These are phyloP conservation scores for Purpureocillium takamizusanense DNA, from an alignment of 2,329 filamentous ascomycete species.

Conservation along the genomic window DNA sequence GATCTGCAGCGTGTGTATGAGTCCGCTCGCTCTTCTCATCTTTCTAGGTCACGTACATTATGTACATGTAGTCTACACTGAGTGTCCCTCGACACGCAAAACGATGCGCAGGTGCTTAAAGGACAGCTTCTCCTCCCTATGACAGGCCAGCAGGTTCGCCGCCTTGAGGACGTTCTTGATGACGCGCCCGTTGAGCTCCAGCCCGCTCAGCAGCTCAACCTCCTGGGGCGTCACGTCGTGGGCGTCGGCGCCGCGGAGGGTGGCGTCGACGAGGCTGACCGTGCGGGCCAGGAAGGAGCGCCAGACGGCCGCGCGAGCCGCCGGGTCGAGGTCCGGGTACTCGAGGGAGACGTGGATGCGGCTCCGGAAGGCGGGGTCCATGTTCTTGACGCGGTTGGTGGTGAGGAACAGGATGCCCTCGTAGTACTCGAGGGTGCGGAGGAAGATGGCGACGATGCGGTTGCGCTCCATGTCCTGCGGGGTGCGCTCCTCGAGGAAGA, in stretches of 20 bases:
- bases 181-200: slow-evolving; percentile 39
- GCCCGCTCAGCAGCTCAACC: slow-evolving; percentile 24
- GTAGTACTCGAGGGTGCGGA: slow-evolving; percentile 38
- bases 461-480: slow-evolving; percentile 24
- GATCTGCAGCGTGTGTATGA: no score
- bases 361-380: slow-evolving; percentile 37
- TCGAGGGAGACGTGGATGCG: slow-evolving; percentile 39
- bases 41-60: no score
- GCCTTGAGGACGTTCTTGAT: slow-evolving; percentile 40
- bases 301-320: slow-evolving; percentile 29
- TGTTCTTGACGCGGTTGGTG: slow-evolving; percentile 34
- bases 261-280: slow-evolving; percentile 9
- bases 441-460: slow-evolving; percentile 26
- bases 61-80: slow-evolving; percentile 1
- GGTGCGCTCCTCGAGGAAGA: slow-evolving; percentile 30
- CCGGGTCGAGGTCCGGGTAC: slow-evolving; percentile 30
- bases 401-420: slow-evolving; percentile 40
- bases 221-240: slow-evolving; percentile 20
- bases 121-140: slow-evolving; percentile 18
- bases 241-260: slow-evolving; percentile 14
- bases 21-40: no score
- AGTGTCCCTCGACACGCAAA: slow-evolving; percentile 18
- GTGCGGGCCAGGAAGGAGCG: slow-evolving; percentile 26
- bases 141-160: slow-evolving; percentile 20
- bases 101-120: slow-evolving; percentile 21